phyloP scores from a whole-genome alignment of 371 early-diverging fungal species.

The Sanchytrium tribonematis region DNA sequence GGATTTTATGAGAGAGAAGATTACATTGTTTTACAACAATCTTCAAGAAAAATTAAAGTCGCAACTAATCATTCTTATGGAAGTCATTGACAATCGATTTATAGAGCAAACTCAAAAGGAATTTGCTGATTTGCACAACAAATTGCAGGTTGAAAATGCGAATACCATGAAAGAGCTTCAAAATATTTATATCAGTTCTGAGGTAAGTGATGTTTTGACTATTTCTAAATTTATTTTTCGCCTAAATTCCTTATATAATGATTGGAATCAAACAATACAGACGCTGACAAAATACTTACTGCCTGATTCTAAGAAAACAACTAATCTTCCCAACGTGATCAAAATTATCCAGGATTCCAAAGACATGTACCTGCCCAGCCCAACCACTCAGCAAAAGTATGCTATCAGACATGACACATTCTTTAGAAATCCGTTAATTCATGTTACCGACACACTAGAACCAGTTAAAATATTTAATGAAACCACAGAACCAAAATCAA shows the following conservation, averaged over 20 bases:
- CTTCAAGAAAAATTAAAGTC: slow-evolving; percentile 26
- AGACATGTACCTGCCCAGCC: too few relatives aligned
- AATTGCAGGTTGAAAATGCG: slow-evolving; percentile 31
- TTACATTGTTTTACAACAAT: slow-evolving; percentile 37
- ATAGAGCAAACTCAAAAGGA: slow-evolving; percentile 8
- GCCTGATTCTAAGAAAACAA: too few relatives aligned
- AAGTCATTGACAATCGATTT: background rate
- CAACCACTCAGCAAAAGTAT: too few relatives aligned
- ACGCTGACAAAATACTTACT: background rate
- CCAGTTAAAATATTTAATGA: too few relatives aligned
- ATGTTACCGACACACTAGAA: too few relatives aligned
- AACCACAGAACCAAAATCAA: too few relatives aligned
- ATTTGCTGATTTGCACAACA: slow-evolving; percentile 9
- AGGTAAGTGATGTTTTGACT: background rate
- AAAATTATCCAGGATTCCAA: too few relatives aligned
- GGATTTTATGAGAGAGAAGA: slow-evolving; percentile 24
- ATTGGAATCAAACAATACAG: background rate
- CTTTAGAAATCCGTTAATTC: too few relatives aligned
- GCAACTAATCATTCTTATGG: background rate
- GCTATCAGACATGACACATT: too few relatives aligned
- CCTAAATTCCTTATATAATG: background rate
- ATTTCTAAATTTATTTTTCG: background rate
- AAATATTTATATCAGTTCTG: slow-evolving; percentile 25
- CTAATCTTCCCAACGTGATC: too few relatives aligned
- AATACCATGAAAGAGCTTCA: slow-evolving; percentile 43